Base-by-base conservation (phyloP, 495 filamentous ascomycete species). In the Aspergillus sclerotioniger region DNA sequence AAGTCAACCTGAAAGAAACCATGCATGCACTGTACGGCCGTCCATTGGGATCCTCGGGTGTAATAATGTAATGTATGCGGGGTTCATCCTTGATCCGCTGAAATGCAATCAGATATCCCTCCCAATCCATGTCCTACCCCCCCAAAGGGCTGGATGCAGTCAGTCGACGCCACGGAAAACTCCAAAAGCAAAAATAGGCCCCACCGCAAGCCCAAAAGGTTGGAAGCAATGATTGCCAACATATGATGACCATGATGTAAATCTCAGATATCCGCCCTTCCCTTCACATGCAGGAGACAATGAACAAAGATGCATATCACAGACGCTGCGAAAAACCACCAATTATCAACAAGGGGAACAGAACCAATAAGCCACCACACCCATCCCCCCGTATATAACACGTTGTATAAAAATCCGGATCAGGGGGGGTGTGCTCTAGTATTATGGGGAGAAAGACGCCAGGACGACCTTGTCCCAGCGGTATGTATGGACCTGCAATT, bases 71-170 rank as follows among this genome's bases (percentile, higher is more conserved):
- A 57, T 56, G 35, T 57, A 56, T 46, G 39, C 29, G 57, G 41
- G 37, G 19, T 49, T 56, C 56, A 48, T 52, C 58, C 60, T 55
- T 53, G 55, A 53, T 57, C 56, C 64, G 53, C 53, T 60, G 56
- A 48, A 64, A 63, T 62, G 61, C 61, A 61, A 65, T 37, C 29
- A 60, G 45, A 58, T 29, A 57, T 48, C 21, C 67, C 57, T 53
- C 56, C 62, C 59, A 55, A 43, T 33, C 56, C 59, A 41, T 49
- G 25, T 25, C 25, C 10, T 44, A 16, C 25, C 41, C 43, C 12
- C 37, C 43, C 35, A 51, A 45, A 48, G 21, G 44, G 25, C 50
- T 20, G 45, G 32, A 29, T 50, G 17, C 19, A 54, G 25, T 44
- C 19, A 54, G 25, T 44, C 15, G 31, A 59, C 54, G 51, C 54